Evolutionary conservation across 768 basidiomycete genomes (phyloP).

Genomic region (Suillus discolor): DNA sequence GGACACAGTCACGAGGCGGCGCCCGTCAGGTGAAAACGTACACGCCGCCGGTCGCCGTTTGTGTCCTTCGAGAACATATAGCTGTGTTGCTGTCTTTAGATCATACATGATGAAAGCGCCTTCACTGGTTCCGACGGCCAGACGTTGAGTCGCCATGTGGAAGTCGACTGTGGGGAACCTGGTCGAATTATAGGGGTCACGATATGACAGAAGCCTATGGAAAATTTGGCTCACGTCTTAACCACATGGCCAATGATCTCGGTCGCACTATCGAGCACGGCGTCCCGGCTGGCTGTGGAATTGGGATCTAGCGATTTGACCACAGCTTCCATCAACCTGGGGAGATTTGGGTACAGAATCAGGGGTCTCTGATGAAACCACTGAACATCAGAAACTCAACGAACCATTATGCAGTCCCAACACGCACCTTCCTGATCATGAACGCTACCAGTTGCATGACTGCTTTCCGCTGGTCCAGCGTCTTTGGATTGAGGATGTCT

Average conservation of each 20-base stretch:
- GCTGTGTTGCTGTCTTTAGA: conserved; percentile 90
- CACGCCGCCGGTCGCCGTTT: conserved; percentile 79
- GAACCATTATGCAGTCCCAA: not conserved
- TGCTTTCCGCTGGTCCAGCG: conserved; percentile 77
- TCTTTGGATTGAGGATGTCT: conserved; percentile 81
- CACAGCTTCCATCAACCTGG: conserved; percentile 89
- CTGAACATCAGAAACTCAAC: not conserved
- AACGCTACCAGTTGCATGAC: conserved; percentile 94
- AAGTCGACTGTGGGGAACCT: conserved; percentile 97
- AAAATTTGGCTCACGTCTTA: conserved; percentile 61
- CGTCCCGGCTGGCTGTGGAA: conserved; percentile 71
- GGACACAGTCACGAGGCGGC: conserved; percentile 84
- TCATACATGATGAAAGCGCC: conserved; percentile 97
- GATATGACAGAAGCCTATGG: not conserved
- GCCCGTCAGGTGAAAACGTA: conserved; percentile 92
- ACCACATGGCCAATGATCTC: conserved; percentile 96
- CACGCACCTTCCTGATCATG: conserved; percentile 80
- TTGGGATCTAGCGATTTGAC: conserved; percentile 97
- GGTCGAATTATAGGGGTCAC: not conserved
- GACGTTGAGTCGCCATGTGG: conserved; percentile 80
- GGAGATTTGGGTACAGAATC: conserved; percentile 81
- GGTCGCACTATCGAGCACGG: conserved; percentile 87
- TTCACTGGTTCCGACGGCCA: conserved; percentile 93
- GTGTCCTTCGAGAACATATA: conserved; percentile 95
- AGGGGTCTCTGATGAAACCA: conserved; percentile 66